Evolutionary conservation across 805 yeast species (phyloP), one percentile per base, ranked within the genome.

Genomic region (Spathaspora boniae): DNA sequence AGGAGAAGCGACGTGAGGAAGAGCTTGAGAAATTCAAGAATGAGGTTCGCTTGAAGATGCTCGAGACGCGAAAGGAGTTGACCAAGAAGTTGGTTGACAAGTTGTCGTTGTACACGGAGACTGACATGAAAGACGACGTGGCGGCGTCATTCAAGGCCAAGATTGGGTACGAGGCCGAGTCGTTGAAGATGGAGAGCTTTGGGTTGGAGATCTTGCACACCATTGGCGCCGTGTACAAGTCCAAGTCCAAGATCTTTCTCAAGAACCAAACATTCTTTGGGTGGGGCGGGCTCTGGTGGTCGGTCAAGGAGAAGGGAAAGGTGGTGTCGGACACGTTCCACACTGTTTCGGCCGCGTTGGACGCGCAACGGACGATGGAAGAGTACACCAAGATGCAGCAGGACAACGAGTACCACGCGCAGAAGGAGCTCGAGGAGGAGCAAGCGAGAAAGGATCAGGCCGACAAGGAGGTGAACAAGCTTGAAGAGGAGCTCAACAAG

Each of bases 151-250:
- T 87, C 56, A 62, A 71, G 41, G 70, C 68, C 37, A 82, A 84
- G 54, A 72, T 85, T 46, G 71, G 70, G 42, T 78, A 81, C 50
- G 98, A 93, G 58, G 95, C 95, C 11, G 93, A 89, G 53, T 67
- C 79, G 19, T 66, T 85, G 44, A 84, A 83, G 48, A 75, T 82
- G 78, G 93, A 85, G 56, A 82, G 91, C 16, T 85, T 85, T 59
- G 94, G 94, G n/a, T 59, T 83, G 21, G 88, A 85, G 51, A 82
- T 85, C 23, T 69, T 86, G 31, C 93, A 85, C 47, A 73, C 86
- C 0, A 74, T 85, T 36, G 94, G 93, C 16, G 70, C 75, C 34
- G 75, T 81, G 2, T 85, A 85, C 53, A 63, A 69, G 41, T 72
- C 80, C 48, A 82, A 83, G 53, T 82, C 79, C 18, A 72, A 72